Base-by-base conservation (phyloP, 495 filamentous ascomycete species). In the Podospora pseudopauciseta region DNA sequence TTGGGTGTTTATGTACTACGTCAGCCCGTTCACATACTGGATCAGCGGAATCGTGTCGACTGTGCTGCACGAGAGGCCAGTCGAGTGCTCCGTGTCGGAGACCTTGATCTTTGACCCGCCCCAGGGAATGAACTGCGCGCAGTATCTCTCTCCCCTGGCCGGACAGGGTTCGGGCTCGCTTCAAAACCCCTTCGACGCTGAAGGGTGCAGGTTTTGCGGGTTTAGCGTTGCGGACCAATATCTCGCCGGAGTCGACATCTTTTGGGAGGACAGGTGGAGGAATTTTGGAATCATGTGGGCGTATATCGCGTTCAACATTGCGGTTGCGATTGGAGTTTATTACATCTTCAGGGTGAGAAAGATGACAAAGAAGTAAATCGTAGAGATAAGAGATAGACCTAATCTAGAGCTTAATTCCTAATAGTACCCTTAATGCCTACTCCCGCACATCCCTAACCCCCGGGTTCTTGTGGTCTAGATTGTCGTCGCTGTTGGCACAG, bases 1-100 rank as follows among this genome's bases (percentile, higher is more conserved):
- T 78, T 92, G 90, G 90, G 85, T 85, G 44, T 91, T 91, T 77
- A 90, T 91, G 86, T 90, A 91, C 75, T 84, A 85, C 9, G 80
- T 88, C 16, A 87, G 85, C 0, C 89, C 90, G 0, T 85, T 92
- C 59, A 88, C 86, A 1, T 91, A 91, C 72, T 79, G 87, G 13
- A 82, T 90, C 19, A 75, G 76, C 4, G 84, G 82, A 0, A 83
- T 91, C 54, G 76, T 90, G 16, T 80, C 85, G 0, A 83, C 84
- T 0, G 81, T 83, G 5, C 65, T 91, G 2, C 80, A 86, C 18
- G 84, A 84, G 5, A 78, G 80, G 2, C 39, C 67, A 0, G 83
- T 87, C 6, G 34, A 75, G 3, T 92, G 90, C 73, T 80, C 88
- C 0, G 65, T 72, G 5, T 81, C 80, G 44, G 89, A 92, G 72